phyloP scores from a whole-genome alignment of 1,284 basidiomycete genomes.

The Sanghuangporus weigelae region DNA sequence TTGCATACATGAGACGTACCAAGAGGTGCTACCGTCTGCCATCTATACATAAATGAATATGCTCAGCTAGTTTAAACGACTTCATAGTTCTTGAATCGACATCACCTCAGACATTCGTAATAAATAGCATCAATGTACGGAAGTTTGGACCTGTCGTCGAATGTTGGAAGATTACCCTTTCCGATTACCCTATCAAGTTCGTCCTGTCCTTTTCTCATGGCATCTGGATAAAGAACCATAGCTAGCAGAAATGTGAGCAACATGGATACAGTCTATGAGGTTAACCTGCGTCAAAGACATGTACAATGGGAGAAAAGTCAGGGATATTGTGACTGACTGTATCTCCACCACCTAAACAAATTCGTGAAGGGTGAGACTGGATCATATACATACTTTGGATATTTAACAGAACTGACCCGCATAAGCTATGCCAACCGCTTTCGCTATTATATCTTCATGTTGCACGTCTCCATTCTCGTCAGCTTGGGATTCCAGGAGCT shows the following conservation, averaged over 20 bases:
- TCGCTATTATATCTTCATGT: not conserved
- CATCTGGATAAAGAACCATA: constrained; percentile 17
- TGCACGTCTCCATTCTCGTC: not conserved
- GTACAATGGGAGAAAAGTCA: not conserved
- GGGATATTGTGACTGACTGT: not conserved
- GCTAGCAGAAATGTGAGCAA: constrained; percentile 17
- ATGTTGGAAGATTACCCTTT: constrained; percentile 17
- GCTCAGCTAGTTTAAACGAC: not conserved
- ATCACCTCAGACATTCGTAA: constrained; percentile 16
- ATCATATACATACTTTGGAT: not conserved
- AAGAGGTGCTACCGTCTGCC: constrained; percentile 3
- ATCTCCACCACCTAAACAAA: not conserved
- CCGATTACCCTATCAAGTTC: constrained; percentile 21
- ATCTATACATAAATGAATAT: not conserved
- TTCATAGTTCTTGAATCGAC: not conserved
- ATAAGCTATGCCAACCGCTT: not conserved
- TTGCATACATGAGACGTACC: not conserved
- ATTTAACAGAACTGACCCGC: not conserved
- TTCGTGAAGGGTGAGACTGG: not conserved
- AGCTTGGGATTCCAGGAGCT: constrained; percentile 3
- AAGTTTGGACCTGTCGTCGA: constrained; percentile 19
- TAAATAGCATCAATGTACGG: constrained; percentile 21
- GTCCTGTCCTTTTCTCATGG: constrained; percentile 11
- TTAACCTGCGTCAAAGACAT: not conserved
- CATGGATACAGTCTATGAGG: constrained; percentile 2